These are phyloP conservation scores for Xylaria sp. DNA, from an alignment of 2,329 filamentous ascomycete genomes.

Conservation along the genomic window DNA sequence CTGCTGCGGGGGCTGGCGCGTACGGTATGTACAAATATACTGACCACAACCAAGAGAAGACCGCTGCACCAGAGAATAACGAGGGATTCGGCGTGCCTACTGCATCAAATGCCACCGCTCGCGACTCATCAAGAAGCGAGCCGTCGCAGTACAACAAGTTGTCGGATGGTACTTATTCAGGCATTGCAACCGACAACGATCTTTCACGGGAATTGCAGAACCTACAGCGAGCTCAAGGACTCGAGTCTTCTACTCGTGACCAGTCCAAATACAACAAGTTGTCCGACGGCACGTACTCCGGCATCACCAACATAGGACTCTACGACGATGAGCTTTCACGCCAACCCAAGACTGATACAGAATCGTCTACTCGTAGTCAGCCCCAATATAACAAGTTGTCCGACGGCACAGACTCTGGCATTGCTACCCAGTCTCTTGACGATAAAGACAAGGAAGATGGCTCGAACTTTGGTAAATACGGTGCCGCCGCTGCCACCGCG, in stretches of 20 bases:
- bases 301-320: too few species aligned
- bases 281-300: too few species aligned
- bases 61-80: neutral
- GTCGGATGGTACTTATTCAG: neutral
- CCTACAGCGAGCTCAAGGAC: too few species aligned
- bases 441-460: neutral
- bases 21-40: conserved; percentile 20
- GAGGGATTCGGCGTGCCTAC: neutral
- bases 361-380: neutral
- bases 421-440: too few species aligned
- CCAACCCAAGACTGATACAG: too few species aligned
- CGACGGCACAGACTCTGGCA: neutral
- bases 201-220: too few species aligned
- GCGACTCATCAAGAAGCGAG: neutral
- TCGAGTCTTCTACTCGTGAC: too few species aligned
- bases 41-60: neutral
- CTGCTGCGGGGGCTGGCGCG: conserved; percentile 10
- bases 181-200: neutral
- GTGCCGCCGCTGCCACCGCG: neutral
- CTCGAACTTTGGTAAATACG: conserved; percentile 8
- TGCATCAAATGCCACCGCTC: neutral
- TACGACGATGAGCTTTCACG: neutral
- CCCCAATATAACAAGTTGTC: neutral
- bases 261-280: too few species aligned
- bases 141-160: neutral